phyloP scores from a whole-genome alignment of 1,139 yeast species.

The Pichia norvegensis region DNA sequence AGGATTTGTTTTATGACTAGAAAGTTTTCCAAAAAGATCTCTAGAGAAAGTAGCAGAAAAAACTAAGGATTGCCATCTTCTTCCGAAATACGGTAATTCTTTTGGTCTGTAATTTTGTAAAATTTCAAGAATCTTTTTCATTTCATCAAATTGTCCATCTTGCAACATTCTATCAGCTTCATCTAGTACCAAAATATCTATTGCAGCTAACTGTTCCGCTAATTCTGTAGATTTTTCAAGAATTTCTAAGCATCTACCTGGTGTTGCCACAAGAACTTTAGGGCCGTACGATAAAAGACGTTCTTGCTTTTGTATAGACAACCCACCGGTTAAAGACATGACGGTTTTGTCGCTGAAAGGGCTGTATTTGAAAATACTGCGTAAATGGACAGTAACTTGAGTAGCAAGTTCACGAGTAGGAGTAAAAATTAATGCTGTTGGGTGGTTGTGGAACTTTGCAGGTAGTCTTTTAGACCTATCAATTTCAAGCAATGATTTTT shows the following conservation, averaged over 20 bases:
- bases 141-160: slow-evolving; percentile 93
- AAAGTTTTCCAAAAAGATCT: slow-evolving; percentile 71
- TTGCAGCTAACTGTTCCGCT: slow-evolving; percentile 48
- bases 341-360: slow-evolving; percentile 52
- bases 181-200: slow-evolving; percentile 75
- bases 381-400: slow-evolving; percentile 80
- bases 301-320: slow-evolving; percentile 88
- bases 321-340: slow-evolving; percentile 87
- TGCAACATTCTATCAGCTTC: slow-evolving; percentile 97
- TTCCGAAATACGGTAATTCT: slow-evolving; percentile 26
- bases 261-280: slow-evolving; percentile 86
- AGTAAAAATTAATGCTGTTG: slow-evolving; percentile 76
- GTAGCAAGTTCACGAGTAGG: slow-evolving; percentile 97
- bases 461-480: slow-evolving; percentile 20
- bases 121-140: slow-evolving; percentile 71
- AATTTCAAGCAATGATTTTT: slow-evolving; percentile 39
- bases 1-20: slow-evolving; percentile 30
- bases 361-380: slow-evolving; percentile 50
- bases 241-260: slow-evolving; percentile 86
- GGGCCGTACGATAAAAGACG: slow-evolving; percentile 69
- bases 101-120: slow-evolving; percentile 33
- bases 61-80: slow-evolving; percentile 80
- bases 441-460: slow-evolving; percentile 32
- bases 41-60: slow-evolving; percentile 91
- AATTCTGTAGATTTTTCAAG: slow-evolving; percentile 54